Base-by-base conservation (phyloP, 805 yeast species). In the Dipodascopsis uninucleata region DNA sequence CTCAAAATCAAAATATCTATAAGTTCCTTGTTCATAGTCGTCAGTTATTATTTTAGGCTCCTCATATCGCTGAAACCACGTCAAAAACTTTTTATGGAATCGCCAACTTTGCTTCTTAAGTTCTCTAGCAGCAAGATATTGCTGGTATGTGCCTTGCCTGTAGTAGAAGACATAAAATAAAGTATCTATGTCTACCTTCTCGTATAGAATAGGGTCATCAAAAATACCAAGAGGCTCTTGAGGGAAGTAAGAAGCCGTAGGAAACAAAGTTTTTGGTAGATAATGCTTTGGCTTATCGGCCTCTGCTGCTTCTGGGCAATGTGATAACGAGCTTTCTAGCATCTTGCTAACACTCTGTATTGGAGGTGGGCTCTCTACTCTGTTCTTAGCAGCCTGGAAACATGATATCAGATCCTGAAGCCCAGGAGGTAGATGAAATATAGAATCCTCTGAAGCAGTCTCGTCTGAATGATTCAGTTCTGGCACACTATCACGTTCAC, bases 301-400 rank as follows among this genome's bases (percentile, higher is more conserved):
- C 62, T 90, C 95, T 47, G 81, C 76, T 0, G 97, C 85, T 66
- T 93, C 97, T 0, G 98, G 97, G 62, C 97, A 87, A 58, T 85
- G 84, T 56, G 85, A 70, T 47, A 86, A 71, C 2, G 97, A 88
- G 1, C 83, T 76, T 61, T 86, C 94, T 54, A 90, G 70, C 56
- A 77, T 69, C 46, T 73, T 72, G 39, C 76, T 68, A 20, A 85
- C 78, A 2, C 75, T 62, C 23, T 71, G 71, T 48, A 77, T 69
- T 14, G 80, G 71, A 22, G 77, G 70, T 20, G 85, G 82, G 41
- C 74, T 70, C 25, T 62, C 62, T 28, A 78, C 61, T 33, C 83
- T 67, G 26, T 58, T 58, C 61, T 64, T 61, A 49, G 78, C 72
- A 3, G 63, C 61, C 17, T 68, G 68, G 25, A 68, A 62, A 5